These are phyloP conservation scores for Tardiomyces digboiensis DNA, from an alignment of 1,139 yeast species.

Conservation along the genomic window DNA sequence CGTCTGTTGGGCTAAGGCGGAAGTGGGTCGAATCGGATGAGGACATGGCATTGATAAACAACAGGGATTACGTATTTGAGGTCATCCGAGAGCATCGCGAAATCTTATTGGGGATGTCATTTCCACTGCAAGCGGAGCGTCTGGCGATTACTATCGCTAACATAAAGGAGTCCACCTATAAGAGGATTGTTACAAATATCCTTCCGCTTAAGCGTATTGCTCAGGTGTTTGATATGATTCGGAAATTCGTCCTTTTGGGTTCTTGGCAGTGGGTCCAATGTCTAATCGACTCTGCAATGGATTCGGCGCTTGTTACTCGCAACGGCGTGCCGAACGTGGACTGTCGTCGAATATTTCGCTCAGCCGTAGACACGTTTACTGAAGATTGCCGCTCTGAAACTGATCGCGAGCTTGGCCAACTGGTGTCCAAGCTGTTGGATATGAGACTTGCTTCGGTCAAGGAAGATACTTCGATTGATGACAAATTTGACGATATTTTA, in stretches of 20 bases:
- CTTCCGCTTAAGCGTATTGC: constrained; percentile 10
- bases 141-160: constrained; percentile 6
- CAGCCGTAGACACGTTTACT: constrained; percentile 6
- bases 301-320: background rate
- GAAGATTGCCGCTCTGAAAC: constrained; percentile 7
- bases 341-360: background rate
- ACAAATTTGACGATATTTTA: constrained; percentile 13
- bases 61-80: background rate
- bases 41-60: background rate
- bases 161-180: constrained; percentile 11
- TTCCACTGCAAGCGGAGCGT: background rate
- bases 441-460: constrained; percentile 1
- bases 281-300: background rate
- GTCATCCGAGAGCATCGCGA: background rate
- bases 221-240: constrained; percentile 10
- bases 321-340: background rate
- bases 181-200: constrained; percentile 11
- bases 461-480: constrained; percentile 7
- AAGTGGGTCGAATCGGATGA: too few relatives aligned
- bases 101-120: background rate
- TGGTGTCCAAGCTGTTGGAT: constrained; percentile 1
- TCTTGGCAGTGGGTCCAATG: constrained; percentile 3
- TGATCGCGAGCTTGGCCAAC: constrained; percentile 4
- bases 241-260: constrained; percentile 14
- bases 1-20: too few relatives aligned